These are phyloP conservation scores for Rhytidhysteron rufulum DNA, from an alignment of 2,329 filamentous ascomycete genomes.

Conservation along the genomic window DNA sequence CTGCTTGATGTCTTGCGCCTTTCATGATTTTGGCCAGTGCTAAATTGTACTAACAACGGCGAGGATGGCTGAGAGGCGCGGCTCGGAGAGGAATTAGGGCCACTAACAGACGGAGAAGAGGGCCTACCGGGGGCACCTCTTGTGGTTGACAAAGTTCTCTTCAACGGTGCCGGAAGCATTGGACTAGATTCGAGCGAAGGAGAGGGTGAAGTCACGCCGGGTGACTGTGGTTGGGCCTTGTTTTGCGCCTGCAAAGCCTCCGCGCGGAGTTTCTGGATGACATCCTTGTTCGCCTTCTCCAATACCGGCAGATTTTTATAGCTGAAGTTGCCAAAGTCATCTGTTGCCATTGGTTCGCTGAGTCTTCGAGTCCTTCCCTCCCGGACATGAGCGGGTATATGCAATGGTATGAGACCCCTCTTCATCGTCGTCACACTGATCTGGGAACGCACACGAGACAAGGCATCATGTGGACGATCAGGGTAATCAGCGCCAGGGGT, in stretches of 20 bases:
- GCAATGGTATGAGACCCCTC: conserved; percentile 86
- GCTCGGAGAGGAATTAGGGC: conserved; percentile 81
- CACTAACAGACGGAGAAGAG: conserved; percentile 79
- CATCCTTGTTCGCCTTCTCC: conserved; percentile 97
- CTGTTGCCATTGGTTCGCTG: conserved; percentile 81
- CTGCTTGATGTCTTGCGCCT: conserved; percentile 90
- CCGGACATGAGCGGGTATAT: conserved; percentile 93
- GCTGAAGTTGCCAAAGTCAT: conserved; percentile 94
- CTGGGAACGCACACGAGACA: conserved; percentile 84
- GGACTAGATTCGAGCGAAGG: conserved; percentile 83
- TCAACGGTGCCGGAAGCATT: conserved; percentile 72
- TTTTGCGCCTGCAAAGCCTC: conserved; percentile 75
- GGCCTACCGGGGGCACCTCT: conserved; percentile 68
- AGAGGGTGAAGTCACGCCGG: conserved; percentile 47
- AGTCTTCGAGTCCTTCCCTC: conserved; percentile 83
- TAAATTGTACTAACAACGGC: conserved; percentile 93
- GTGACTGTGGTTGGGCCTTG: conserved; percentile 44
- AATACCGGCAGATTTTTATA: conserved; percentile 97
- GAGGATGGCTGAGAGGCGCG: conserved; percentile 80
- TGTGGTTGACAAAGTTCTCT: conserved; percentile 77
- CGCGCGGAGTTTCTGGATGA: conserved; percentile 91
- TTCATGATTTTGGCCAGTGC: conserved; percentile 76
- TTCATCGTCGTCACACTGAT: conserved; percentile 78
- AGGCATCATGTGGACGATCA: conserved; percentile 88
- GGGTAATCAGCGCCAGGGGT: conserved; percentile 72